These are phyloP conservation scores for Pythium utonaiense DNA, from an alignment of 352 stramenopile genomes.

Conservation along the genomic window DNA sequence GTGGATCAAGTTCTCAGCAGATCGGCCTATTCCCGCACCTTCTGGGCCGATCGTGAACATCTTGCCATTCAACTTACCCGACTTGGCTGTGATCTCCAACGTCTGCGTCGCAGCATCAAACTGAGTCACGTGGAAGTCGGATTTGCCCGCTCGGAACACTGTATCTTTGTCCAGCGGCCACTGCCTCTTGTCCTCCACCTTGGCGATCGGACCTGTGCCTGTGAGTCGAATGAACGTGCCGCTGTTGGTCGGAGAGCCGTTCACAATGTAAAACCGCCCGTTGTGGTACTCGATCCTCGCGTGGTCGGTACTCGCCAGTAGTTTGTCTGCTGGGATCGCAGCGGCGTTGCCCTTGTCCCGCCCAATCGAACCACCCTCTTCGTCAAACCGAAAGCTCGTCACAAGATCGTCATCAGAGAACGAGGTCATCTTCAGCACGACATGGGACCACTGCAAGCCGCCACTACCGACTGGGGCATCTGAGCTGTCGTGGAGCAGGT, in stretches of 20 bases:
- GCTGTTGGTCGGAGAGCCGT: slow-evolving; percentile 38
- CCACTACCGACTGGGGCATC: neutral
- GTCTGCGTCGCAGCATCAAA: slow-evolving; percentile 53
- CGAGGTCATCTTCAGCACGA: slow-evolving; percentile 84
- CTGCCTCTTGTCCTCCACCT: slow-evolving; percentile 66
- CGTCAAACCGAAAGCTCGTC: slow-evolving; percentile 72
- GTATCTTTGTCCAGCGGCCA: slow-evolving; percentile 63
- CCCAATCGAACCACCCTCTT: slow-evolving; percentile 49
- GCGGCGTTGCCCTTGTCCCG: slow-evolving; percentile 47
- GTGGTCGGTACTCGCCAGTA: slow-evolving; percentile 48
- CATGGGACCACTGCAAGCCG: slow-evolving; percentile 48
- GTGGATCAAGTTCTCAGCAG: slow-evolving; percentile 90
- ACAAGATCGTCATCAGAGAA: slow-evolving; percentile 71
- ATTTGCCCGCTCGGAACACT: slow-evolving; percentile 78
- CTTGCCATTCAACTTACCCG: slow-evolving; percentile 58
- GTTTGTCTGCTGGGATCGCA: slow-evolving; percentile 72
- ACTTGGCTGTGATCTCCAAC: slow-evolving; percentile 52
- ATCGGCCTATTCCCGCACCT: slow-evolving; percentile 84
- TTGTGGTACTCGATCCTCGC: slow-evolving; percentile 50
- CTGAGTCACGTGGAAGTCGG: slow-evolving; percentile 65
- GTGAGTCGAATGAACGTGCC: slow-evolving; percentile 71
- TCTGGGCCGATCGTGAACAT: slow-evolving; percentile 83
- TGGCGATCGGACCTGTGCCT: slow-evolving; percentile 28
- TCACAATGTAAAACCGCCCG: slow-evolving; percentile 64
- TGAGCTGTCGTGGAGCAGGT: neutral